Conservation (phyloP, 495 filamentous ascomycete species). For the Hypoxylon rickii region DNA sequence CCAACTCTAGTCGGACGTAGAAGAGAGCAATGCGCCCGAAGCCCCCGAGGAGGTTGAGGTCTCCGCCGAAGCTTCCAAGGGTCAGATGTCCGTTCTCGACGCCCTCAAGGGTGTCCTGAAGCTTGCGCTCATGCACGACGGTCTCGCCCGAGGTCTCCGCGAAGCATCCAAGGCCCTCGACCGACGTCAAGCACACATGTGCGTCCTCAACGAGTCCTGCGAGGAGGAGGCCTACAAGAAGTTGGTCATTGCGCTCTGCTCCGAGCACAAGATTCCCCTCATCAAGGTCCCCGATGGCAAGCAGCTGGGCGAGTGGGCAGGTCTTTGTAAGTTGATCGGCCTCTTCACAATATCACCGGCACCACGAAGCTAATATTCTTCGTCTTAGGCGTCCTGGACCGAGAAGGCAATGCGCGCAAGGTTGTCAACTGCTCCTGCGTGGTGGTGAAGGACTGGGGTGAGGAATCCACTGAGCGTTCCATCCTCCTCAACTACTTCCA, state of each 20-base stretch:
- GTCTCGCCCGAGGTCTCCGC: constrained; percentile 95
- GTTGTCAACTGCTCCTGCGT: constrained; percentile 99
- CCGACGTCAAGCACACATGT: constrained; percentile 98
- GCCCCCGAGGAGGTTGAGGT: constrained; percentile 90
- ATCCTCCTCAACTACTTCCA: constrained; percentile 99
- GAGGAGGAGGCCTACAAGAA: constrained; percentile 99
- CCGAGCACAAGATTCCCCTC: constrained; percentile 97
- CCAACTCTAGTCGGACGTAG: constrained; percentile 61
- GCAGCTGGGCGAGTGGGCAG: constrained; percentile 99
- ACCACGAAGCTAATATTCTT: constrained; percentile 20
- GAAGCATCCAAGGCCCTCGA: constrained; percentile 98
- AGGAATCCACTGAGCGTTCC: constrained; percentile 96
- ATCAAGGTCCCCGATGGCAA: constrained; percentile 99
- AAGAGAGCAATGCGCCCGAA: constrained; percentile 79
- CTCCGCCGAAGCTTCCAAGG: constrained; percentile 80
- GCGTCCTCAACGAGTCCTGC: constrained; percentile 97
- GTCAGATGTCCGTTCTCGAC: constrained; percentile 97
- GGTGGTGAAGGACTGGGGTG: constrained; percentile 98
- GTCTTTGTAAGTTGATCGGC: constrained; percentile 78
- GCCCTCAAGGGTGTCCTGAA: constrained; percentile 97
- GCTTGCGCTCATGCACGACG: constrained; percentile 98
- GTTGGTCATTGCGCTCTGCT: constrained; percentile 95
- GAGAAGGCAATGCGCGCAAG: constrained; percentile 98
- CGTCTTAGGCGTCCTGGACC: constrained; percentile 87
- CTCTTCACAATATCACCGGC: neutral